Base-by-base conservation (phyloP, 2,329 filamentous ascomycete species). In the Scolecobasidium constrictum region DNA sequence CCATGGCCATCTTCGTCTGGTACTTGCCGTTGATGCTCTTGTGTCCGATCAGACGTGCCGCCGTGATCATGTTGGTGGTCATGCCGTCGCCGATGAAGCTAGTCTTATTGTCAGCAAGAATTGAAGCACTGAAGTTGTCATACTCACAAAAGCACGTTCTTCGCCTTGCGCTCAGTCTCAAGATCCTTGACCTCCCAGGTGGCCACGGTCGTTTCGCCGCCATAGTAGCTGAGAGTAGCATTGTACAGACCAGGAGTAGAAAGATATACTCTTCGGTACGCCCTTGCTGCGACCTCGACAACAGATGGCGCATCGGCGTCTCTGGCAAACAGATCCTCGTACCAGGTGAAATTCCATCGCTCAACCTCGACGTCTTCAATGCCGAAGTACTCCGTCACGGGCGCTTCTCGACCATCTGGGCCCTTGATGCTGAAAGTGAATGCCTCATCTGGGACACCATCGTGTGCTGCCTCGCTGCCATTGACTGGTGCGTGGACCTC, bases 11-110 rank as follows among this genome's bases (percentile, higher is more conserved):
- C 44, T 70, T 73, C 45, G 73, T 77, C 67, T 86, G 79, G 61
- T 90, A 93, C 60, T 83, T 84, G 52, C 86, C 86, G 56, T 93
- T 92, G 69, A 90, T 73, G 51, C 73, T 81, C 68, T 86, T 82
- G 69, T 93, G 86, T 15, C 73, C 85, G 43, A 93, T 78, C 44
- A 92, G 69, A 50, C 86, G 81, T 42, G 85, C 21, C 16, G 47
- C 50, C 28, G 79, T 83, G 55, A 84, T 83, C 78, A 83, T 83
- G 63, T 84, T 84, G 35, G 81, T 86, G 3, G 72, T 75, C 71
- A 75, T 74, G 21, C 71, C 75, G 44, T 77, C 73, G 58, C 86
- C 86, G 49, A 93, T 85, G 64, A 92, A 93, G 49, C 92, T 71
- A 52, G 92, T 77, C 50, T 92, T 77, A n/a, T n/a, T n/a, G n/a